Conservation (phyloP, 495 filamentous ascomycete species). For the Cladorrhinum samala region DNA sequence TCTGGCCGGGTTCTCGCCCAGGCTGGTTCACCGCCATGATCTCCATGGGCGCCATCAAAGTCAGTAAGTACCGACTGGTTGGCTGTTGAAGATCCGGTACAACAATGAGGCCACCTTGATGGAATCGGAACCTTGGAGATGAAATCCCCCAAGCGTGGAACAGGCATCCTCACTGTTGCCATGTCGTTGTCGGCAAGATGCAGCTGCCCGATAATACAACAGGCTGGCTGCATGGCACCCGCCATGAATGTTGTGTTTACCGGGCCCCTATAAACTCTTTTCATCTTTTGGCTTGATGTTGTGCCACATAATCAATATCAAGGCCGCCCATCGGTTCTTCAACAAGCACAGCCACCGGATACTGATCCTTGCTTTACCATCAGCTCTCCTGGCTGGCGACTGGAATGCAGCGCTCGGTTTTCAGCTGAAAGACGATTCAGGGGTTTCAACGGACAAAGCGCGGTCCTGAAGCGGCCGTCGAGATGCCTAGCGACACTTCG, state of each 20-base stretch:
- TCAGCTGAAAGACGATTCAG: background rate
- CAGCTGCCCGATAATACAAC: slow-evolving; percentile 3
- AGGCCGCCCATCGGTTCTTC: background rate
- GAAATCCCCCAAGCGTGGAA: background rate
- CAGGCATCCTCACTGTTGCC: background rate
- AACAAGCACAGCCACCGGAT: background rate
- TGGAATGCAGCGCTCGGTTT: background rate
- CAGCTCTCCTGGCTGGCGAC: background rate
- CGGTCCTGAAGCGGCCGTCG: too few species aligned
- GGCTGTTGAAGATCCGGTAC: background rate
- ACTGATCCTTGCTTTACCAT: background rate
- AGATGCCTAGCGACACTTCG: too few species aligned
- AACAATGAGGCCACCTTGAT: too few species aligned
- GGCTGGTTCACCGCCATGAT: background rate
- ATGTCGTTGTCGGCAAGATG: background rate
- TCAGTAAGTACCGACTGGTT: background rate
- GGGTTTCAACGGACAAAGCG: too few species aligned
- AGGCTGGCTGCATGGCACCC: slow-evolving; percentile 5
- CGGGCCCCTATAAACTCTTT: background rate
- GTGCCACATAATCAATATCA: slow-evolving; percentile 8
- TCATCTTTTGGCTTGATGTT: slow-evolving; percentile 3
- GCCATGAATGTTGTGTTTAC: slow-evolving; percentile 5
- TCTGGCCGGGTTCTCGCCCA: background rate
- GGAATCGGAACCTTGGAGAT: background rate
- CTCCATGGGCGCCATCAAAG: background rate